A percentile compares a stretch with the other conserved stretches of the same genome.
Conservation (phyloP, 2,329 filamentous ascomycete genomes). For the Cladophialophora exuberans region DNA sequence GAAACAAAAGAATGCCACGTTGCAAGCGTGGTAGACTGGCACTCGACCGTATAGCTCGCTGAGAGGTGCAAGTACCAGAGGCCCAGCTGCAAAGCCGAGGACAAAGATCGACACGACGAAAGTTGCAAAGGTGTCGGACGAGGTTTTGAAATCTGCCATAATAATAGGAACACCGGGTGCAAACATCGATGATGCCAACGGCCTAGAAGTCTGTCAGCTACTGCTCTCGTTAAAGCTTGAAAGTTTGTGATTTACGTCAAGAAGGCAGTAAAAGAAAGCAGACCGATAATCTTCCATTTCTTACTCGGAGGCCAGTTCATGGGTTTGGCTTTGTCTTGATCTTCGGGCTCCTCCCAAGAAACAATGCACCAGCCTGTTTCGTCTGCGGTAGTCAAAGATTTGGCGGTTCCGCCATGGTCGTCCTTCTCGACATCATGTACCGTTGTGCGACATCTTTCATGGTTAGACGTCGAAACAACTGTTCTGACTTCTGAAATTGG, state of each 20-base stretch:
- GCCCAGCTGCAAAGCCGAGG: conserved; percentile 58
- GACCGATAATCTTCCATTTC: conserved; percentile 34
- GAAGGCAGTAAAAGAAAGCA: conserved; percentile 22
- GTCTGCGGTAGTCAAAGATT: background rate
- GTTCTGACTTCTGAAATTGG: background rate
- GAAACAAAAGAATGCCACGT: conserved; percentile 63
- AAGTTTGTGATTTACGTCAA: conserved; percentile 14
- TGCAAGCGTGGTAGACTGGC: conserved; percentile 53
- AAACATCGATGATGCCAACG: conserved; percentile 63
- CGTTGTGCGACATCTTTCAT: background rate
- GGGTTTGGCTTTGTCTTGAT: conserved; percentile 36
- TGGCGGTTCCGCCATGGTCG: background rate
- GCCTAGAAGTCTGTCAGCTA: conserved; percentile 27
- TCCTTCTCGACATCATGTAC: background rate
- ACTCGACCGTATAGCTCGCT: conserved; percentile 68
- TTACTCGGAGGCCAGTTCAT: conserved; percentile 36
- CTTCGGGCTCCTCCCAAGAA: conserved; percentile 37
- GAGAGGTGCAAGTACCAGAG: conserved; percentile 72
- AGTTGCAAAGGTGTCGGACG: conserved; percentile 56
- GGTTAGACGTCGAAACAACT: background rate
- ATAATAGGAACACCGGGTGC: conserved; percentile 67
- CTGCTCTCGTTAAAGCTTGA: background rate
- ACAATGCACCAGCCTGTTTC: conserved; percentile 23
- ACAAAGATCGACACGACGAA: conserved; percentile 66
- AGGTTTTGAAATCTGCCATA: conserved; percentile 62